phyloP scores from a whole-genome alignment of 176 grass and related monocot genomes.

The Urochloa ruziziensis region DNA sequence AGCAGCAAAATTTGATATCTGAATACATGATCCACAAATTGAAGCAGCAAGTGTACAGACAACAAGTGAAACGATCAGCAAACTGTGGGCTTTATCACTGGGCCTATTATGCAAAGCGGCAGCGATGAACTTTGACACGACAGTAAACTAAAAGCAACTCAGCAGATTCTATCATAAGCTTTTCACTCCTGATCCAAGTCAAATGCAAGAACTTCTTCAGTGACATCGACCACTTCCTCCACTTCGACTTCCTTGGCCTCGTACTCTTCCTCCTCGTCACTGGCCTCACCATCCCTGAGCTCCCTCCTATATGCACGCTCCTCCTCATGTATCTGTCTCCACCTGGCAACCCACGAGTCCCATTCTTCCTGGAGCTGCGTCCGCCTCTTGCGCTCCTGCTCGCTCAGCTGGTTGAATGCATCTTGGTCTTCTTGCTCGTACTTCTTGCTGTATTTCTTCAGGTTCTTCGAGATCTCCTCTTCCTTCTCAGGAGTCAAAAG shows the following conservation, averaged over 20 bases:
- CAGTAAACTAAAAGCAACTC: not conserved
- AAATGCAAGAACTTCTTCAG: constrained; percentile 57
- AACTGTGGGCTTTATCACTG: constrained; percentile 18
- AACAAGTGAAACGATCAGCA: constrained; percentile 17
- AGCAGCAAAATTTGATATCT: constrained; percentile 31
- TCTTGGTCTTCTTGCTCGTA: constrained; percentile 86
- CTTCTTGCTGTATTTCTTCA: constrained; percentile 84
- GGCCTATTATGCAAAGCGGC: constrained; percentile 4
- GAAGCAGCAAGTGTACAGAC: not conserved
- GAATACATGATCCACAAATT: constrained; percentile 18
- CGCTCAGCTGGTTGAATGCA: constrained; percentile 53
- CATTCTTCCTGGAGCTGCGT: constrained; percentile 73
- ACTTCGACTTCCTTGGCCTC: constrained; percentile 93
- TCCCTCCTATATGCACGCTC: constrained; percentile 51
- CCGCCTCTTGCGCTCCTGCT: constrained; percentile 72
- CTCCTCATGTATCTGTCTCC: constrained; percentile 76
- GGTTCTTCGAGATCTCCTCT: constrained; percentile 64
- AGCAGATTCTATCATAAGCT: constrained; percentile 2
- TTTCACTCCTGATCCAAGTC: constrained; percentile 65
- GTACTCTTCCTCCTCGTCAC: constrained; percentile 76
- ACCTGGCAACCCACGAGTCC: constrained; percentile 70
- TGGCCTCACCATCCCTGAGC: constrained; percentile 67
- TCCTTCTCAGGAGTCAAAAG: constrained; percentile 64
- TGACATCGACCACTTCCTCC: constrained; percentile 63
- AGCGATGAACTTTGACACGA: not conserved